phyloP scores from a whole-genome alignment of 2,329 filamentous ascomycete genomes.

The Fusarium sororula region DNA sequence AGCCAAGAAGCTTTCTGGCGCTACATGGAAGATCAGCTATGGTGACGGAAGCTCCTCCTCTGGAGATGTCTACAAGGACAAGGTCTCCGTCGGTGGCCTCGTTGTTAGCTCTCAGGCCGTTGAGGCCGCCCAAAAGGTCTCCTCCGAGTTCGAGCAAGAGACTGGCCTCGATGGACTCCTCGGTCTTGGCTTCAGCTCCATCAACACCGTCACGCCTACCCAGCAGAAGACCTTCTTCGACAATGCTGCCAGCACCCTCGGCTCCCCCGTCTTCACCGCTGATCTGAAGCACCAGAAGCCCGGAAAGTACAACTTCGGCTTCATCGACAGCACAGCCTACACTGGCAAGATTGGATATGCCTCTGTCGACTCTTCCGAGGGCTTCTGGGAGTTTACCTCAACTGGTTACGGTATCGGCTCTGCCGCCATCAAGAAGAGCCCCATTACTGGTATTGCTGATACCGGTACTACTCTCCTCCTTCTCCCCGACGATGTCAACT shows the following conservation, averaged over 20 bases:
- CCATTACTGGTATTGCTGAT: conserved; percentile 60
- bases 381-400: conserved; percentile 69
- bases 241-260: conserved; percentile 40
- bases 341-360: conserved; percentile 69
- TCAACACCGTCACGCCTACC: conserved; percentile 54
- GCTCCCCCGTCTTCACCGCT: conserved; percentile 69
- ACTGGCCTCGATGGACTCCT: conserved; percentile 53
- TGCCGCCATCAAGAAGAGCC: conserved; percentile 43
- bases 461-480: conserved; percentile 72
- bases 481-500: conserved; percentile 61
- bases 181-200: conserved; percentile 53
- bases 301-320: conserved; percentile 79
- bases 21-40: conserved; percentile 54
- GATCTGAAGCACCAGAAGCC: conserved; percentile 64
- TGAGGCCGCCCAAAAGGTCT: conserved; percentile 54
- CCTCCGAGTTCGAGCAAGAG: conserved; percentile 50
- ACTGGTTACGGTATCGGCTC: conserved; percentile 33
- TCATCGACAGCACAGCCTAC: conserved; percentile 71
- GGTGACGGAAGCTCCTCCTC: conserved; percentile 54
- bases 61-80: conserved; percentile 56
- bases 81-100: conserved; percentile 53
- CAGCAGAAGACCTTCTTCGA: conserved; percentile 56
- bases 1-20: conserved; percentile 48
- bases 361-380: conserved; percentile 65
- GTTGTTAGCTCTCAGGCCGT: conserved; percentile 53